Percentiles rank a stretch among this genome's conserved stretches.
These are phyloP conservation scores for Seminavis robusta DNA, from an alignment of 108 stramenopile genomes.

Conservation along the genomic window DNA sequence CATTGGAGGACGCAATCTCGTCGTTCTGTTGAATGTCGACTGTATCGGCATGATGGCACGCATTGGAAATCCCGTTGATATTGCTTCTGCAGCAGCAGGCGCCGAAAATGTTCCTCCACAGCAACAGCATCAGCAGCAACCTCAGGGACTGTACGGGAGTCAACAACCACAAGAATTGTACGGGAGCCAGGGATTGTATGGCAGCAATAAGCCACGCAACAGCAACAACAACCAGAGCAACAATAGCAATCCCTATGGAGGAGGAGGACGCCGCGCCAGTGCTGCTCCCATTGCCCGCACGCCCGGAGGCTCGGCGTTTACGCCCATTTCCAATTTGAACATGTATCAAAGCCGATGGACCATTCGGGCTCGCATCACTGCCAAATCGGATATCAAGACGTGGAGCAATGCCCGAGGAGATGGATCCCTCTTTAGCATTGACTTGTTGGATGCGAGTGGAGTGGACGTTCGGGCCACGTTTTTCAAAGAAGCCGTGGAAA, in stretches of 20 bases:
- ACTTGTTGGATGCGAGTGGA: slow-evolving; percentile 83
- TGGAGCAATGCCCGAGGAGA: slow-evolving; percentile 94
- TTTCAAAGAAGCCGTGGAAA: slow-evolving; percentile 95
- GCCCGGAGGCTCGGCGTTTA: slow-evolving; percentile 52
- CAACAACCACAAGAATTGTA: no score
- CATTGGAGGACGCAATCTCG: slow-evolving; percentile 63
- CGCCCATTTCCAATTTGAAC: slow-evolving; percentile 87
- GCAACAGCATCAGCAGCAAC: no score
- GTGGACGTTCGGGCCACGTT: slow-evolving; percentile 92
- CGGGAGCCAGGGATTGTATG: no score
- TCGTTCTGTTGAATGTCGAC: slow-evolving; percentile 65
- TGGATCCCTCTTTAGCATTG: slow-evolving; percentile 84
- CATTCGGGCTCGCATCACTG: slow-evolving; percentile 84
- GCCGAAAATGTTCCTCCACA: no score
- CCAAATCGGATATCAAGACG: slow-evolving; percentile 84
- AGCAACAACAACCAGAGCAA: neutral
- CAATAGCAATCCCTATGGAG: slow-evolving; percentile 49
- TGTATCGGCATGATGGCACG: slow-evolving; percentile 29
- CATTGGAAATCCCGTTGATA: slow-evolving; percentile 67
- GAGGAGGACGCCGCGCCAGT: slow-evolving; percentile 2
- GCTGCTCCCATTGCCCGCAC: slow-evolving; percentile 59
- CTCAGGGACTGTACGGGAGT: no score
- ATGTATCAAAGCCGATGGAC: slow-evolving; percentile 94
- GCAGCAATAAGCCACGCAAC: slow-evolving; percentile 1
- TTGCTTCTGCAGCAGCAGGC: no score